Base-by-base conservation (phyloP, 805 yeast genomes). In the Kuraishia hungarica region DNA sequence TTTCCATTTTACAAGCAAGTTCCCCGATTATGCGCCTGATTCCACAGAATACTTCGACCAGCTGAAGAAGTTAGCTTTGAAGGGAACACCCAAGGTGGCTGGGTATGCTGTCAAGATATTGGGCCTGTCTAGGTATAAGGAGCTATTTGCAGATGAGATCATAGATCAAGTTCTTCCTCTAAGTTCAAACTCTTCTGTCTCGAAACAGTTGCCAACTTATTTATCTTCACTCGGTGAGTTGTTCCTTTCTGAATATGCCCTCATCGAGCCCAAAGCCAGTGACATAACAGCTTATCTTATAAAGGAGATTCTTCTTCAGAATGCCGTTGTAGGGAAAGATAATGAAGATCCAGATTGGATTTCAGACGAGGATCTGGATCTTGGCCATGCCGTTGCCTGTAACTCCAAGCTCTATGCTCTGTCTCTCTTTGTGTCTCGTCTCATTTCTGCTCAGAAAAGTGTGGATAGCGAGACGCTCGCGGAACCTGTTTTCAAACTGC, bases 401-500 rank as follows among this genome's bases (percentile, higher is more conserved):
- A 22, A 58, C 20, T 61, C 70, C 0, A 68, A 68, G 51, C 43
- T 71, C 1, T 56, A 68, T 29, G 76, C 87, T 0, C 63, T 89
- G 51, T 73, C 79, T 55, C 64, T 85, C 1, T 76, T 89, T 50
- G 78, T 83, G 1, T 86, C 86, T 62, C 77, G 88, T 67, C 63
- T 89, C 26, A 74, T 75, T 52, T 68, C 76, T 0, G 65, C 61
- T 1, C 69, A 70, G 0, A 63, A 67, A 1, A 76, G 74, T 2
- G 71, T 67, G 11, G 69, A 72, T 11, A 65, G 77, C 1, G 69
- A 61, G 2, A 73, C 75, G 15, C 69, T 78, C 48, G 81, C 86
- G 0, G 80, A 77, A 55, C 89, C 90, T 17, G 83, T 87, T 0
- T 68, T 89, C 58, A 87, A 86, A 61, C 69, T 90, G 26, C 73